phyloP scores from a whole-genome alignment of 2,329 filamentous ascomycete species.

The Apiospora phragmitis region DNA sequence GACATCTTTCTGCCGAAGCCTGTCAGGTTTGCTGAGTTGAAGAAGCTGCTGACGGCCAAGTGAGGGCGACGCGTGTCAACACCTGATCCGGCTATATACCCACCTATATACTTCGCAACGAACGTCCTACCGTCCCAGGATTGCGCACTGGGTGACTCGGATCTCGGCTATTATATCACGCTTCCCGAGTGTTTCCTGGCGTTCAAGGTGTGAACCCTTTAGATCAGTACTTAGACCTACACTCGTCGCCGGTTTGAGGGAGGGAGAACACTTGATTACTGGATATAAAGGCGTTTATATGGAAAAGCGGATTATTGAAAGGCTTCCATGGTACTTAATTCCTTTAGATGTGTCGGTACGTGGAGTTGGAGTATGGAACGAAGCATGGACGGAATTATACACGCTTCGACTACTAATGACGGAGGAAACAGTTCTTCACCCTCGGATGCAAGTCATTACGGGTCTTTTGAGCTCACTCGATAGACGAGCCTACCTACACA shows the following conservation, averaged over 20 bases:
- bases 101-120: not conserved
- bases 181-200: not conserved
- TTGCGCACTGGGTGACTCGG: not conserved
- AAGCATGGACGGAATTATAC: not conserved
- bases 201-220: not conserved
- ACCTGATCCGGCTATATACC: not conserved
- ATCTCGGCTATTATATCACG: not conserved
- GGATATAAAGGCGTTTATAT: not conserved
- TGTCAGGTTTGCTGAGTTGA: conserved; percentile 43
- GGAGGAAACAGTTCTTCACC: not conserved
- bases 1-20: conserved; percentile 55
- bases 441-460: not conserved
- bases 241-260: not conserved
- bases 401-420: not conserved
- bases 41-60: conserved; percentile 25
- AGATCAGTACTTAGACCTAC: not conserved
- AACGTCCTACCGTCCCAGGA: not conserved
- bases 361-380: not conserved
- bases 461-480: not conserved
- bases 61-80: not conserved
- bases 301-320: not conserved
- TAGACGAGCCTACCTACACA: not conserved
- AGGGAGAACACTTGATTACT: not conserved
- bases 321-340: not conserved
- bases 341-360: not conserved